phyloP scores from a whole-genome alignment of 495 filamentous ascomycete species.

The Diplogelasinospora grovesii region DNA sequence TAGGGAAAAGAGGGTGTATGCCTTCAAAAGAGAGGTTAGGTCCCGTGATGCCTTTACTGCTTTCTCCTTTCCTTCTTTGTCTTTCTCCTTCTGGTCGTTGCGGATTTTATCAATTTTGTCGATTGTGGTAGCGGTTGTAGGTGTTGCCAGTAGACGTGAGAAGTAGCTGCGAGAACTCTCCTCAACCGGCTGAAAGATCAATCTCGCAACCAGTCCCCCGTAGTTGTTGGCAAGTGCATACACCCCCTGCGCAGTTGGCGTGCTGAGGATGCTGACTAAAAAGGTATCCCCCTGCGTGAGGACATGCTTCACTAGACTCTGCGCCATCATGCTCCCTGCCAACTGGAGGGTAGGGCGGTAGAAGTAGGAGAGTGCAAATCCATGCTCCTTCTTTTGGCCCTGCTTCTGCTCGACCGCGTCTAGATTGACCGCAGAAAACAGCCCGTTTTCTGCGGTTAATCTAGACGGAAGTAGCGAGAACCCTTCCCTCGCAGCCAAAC shows the following conservation, averaged over 20 bases:
- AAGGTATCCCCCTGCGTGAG: constrained; percentile 92
- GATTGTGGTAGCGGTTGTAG: background rate
- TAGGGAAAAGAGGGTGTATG: constrained; percentile 64
- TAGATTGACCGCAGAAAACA: too few relatives aligned
- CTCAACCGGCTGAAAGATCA: constrained; percentile 92
- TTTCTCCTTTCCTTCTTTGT: constrained; percentile 32
- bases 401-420: too few relatives aligned
- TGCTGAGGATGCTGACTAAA: constrained; percentile 69
- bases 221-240: constrained; percentile 94
- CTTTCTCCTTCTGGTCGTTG: constrained; percentile 10
- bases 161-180: constrained; percentile 86
- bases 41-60: constrained; percentile 40
- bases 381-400: constrained; percentile 2
- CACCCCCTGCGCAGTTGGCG: constrained; percentile 76
- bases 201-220: constrained; percentile 79
- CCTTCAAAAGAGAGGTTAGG: constrained; percentile 48
- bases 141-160: constrained; percentile 52
- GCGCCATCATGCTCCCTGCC: constrained; percentile 72
- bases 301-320: constrained; percentile 81
- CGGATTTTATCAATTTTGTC: constrained; percentile 10
- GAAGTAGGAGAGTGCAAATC: constrained; percentile 56
- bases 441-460: background rate
- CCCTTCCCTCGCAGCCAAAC: constrained; percentile 34
- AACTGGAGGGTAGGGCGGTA: constrained; percentile 59
- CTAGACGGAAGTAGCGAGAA: constrained; percentile 50